Evolutionary conservation across 768 basidiomycete species (phyloP), one percentile per base, ranked within the genome.

Genomic region (Naematelia encephala): DNA sequence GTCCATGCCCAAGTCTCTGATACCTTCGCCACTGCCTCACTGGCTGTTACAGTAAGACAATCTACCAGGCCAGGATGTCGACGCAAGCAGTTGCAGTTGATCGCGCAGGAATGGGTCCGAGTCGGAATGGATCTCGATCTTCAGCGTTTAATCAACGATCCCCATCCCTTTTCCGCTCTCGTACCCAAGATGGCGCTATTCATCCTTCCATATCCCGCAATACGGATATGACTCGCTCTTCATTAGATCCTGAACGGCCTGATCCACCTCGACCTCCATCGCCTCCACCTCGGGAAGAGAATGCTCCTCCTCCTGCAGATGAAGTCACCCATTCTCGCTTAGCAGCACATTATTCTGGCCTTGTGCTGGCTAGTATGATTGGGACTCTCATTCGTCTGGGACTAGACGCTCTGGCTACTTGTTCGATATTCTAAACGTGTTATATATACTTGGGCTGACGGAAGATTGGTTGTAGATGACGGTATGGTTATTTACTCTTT

Each of bases 301-400:
- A 66, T 46, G 65, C 61, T 5, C 68, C 64, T 0, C 68, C 68
- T 0, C 64, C 64, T 0, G 29, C 14, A 16, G 63, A 64, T 22
- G 59, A 66, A 25, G 58, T 62, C 1, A 65, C 69, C 4, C 21
- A 13, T 16, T 49, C 49, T n/a, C 39, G 70, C 28, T 25, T 61
- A n/a, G 27, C 26, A 11, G 72, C 76, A 4, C 69, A 73, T 48
- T 74, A 75, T 64, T 61, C 72, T 1, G 61, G 61, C 0, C 54
- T 77, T 22, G 66, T 87, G 70, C 88, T 91, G 10, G 84, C 85
- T 2, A 86, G 89, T n/a, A 83, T 93, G 50, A 82, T 94, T 47
- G 93, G 93, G n/a, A 81, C 85, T 3, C 84, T 98, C 34, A 85
- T 87, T 11, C 81, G 93, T 30, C 79, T 97, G 4, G 93, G 93